Percentiles rank a stretch among this genome's conserved stretches.
Conservation (phyloP, 768 basidiomycete genomes). For the Phaeolepiota aurea region DNA sequence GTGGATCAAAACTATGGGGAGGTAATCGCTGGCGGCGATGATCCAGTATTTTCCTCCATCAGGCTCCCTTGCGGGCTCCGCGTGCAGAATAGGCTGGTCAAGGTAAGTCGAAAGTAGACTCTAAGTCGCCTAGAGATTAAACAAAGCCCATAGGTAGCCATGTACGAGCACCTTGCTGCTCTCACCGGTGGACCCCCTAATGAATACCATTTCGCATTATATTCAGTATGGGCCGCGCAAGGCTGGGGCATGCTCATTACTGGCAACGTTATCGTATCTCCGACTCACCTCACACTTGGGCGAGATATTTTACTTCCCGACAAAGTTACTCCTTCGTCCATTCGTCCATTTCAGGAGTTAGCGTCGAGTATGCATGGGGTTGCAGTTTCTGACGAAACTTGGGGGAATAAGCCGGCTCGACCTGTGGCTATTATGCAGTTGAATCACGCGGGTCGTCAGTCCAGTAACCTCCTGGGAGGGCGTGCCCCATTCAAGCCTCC, state of each 20-base stretch:
- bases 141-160: slow-evolving; percentile 51
- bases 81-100: slow-evolving; percentile 42
- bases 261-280: slow-evolving; percentile 71
- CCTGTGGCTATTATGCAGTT: slow-evolving; percentile 74
- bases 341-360: slow-evolving; percentile 43
- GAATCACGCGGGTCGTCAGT: slow-evolving; percentile 79
- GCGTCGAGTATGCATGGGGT: slow-evolving; percentile 41
- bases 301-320: slow-evolving; percentile 61
- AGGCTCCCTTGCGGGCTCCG: slow-evolving; percentile 35
- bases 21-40: too few relatives aligned
- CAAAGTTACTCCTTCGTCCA: slow-evolving; percentile 26
- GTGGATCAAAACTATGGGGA: too few relatives aligned
- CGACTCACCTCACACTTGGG: slow-evolving; percentile 58
- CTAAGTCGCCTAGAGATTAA: neutral
- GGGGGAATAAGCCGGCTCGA: slow-evolving; percentile 5
- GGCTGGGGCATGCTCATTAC: slow-evolving; percentile 88
- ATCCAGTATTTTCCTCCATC: too few relatives aligned
- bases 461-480: slow-evolving; percentile 62
- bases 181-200: slow-evolving; percentile 71
- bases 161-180: slow-evolving; percentile 77
- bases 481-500: slow-evolving; percentile 53
- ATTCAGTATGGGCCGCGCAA: slow-evolving; percentile 65
- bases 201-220: slow-evolving; percentile 50
- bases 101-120: slow-evolving; percentile 24
- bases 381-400: neutral